Conservation (phyloP, 345 rosid species). For the Carallia pectinifolia region DNA sequence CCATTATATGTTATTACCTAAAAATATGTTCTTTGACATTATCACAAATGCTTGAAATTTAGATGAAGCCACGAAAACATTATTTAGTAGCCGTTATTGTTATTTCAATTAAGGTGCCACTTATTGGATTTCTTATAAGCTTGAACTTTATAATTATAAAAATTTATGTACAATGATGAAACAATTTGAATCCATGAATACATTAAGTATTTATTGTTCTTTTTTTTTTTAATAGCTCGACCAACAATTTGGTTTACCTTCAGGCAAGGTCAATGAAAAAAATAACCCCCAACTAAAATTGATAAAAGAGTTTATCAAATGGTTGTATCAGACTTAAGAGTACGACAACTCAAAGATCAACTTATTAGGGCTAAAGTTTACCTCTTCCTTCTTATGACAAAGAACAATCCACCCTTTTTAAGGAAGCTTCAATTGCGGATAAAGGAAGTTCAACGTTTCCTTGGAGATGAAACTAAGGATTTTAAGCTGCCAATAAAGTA, state of each 20-base stretch:
- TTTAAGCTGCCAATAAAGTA: constrained; percentile 76
- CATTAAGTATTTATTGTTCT: not conserved
- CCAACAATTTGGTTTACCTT: constrained; percentile 30
- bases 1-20: not conserved
- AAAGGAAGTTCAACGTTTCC: constrained; percentile 32
- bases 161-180: not conserved
- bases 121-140: constrained; percentile 1
- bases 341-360: constrained; percentile 83
- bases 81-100: too few species aligned
- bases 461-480: constrained; percentile 75
- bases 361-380: constrained; percentile 84
- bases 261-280: constrained; percentile 30
- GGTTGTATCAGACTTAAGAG: constrained; percentile 53
- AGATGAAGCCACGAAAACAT: not conserved
- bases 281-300: constrained; percentile 30
- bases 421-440: constrained; percentile 71
- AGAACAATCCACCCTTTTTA: constrained; percentile 57
- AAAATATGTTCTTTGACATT: not conserved
- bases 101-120: not conserved
- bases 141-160: not conserved
- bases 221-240: constrained; percentile 21
- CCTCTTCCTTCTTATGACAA: constrained; percentile 74
- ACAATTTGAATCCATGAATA: not conserved
- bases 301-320: constrained; percentile 37
- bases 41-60: not conserved